phyloP scores from a whole-genome alignment of 1,284 basidiomycete species.

The Ustilago curta region DNA sequence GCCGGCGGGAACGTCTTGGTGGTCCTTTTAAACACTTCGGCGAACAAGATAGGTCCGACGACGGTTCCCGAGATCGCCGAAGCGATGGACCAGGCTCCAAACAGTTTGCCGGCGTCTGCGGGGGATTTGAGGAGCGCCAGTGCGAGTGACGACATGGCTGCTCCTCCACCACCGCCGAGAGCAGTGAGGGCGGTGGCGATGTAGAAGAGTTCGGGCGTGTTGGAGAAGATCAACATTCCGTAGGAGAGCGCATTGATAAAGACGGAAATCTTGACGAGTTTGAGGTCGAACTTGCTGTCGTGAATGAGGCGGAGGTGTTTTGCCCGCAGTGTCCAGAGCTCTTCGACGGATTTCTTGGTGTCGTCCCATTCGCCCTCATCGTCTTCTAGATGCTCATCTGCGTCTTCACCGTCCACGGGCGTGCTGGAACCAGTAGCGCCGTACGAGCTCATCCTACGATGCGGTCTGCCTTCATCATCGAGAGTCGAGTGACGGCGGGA shows the following conservation, averaged over 20 bases:
- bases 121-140: slow-evolving; percentile 60
- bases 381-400: slow-evolving; percentile 9
- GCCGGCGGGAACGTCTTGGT: slow-evolving; percentile 47
- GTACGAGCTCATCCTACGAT: slow-evolving; percentile 22
- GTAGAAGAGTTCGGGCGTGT: slow-evolving; percentile 39
- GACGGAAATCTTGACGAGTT: slow-evolving; percentile 47
- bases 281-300: slow-evolving; percentile 66
- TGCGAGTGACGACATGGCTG: slow-evolving; percentile 66
- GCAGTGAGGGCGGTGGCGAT: slow-evolving; percentile 47
- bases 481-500: slow-evolving; percentile 36
- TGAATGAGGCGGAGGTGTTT: slow-evolving; percentile 66
- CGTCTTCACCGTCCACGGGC: not conserved
- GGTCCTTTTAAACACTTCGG: slow-evolving; percentile 51
- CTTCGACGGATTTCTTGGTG: slow-evolving; percentile 49
- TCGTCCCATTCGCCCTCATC: slow-evolving; percentile 40
- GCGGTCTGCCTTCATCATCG: slow-evolving; percentile 43
- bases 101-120: slow-evolving; percentile 64
- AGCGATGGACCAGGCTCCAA: slow-evolving; percentile 66
- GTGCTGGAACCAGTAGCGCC: slow-evolving; percentile 20
- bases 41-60: slow-evolving; percentile 63
- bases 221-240: slow-evolving; percentile 35
- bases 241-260: slow-evolving; percentile 42
- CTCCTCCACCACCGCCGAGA: slow-evolving; percentile 58
- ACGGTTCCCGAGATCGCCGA: slow-evolving; percentile 60
- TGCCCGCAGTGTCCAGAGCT: slow-evolving; percentile 64